These are phyloP conservation scores for Trichoderma semiorbis DNA, from an alignment of 2,329 filamentous ascomycete species.

Conservation along the genomic window DNA sequence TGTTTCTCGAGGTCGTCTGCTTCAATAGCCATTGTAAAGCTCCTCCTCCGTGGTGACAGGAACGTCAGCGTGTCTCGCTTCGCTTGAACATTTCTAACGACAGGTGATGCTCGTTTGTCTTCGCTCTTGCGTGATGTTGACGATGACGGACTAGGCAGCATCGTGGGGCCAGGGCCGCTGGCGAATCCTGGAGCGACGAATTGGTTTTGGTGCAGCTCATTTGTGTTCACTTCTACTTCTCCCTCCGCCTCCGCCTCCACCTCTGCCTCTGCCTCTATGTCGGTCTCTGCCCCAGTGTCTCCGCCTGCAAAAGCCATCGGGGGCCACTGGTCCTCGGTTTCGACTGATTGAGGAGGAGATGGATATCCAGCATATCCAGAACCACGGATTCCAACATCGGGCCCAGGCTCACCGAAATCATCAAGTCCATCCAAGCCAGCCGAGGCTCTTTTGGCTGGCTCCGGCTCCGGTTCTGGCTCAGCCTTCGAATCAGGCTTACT, in stretches of 20 bases:
- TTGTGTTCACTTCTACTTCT: neutral
- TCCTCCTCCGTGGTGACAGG: slow-evolving; percentile 43
- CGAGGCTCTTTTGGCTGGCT: neutral
- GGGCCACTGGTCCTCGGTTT: slow-evolving; percentile 27
- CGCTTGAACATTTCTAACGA: slow-evolving; percentile 47
- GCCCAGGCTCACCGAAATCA: slow-evolving; percentile 11
- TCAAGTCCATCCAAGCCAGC: neutral
- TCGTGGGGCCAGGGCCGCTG: slow-evolving; percentile 25
- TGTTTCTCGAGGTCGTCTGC: slow-evolving; percentile 21
- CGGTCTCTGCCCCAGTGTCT: neutral
- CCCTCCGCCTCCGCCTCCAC: slow-evolving; percentile 23
- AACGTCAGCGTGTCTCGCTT: slow-evolving; percentile 51
- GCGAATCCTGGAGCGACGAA: slow-evolving; percentile 27
- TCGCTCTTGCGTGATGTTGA: slow-evolving; percentile 41
- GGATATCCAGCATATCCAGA: slow-evolving; percentile 34
- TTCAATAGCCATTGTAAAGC: slow-evolving; percentile 43
- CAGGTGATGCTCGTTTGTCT: slow-evolving; percentile 40
- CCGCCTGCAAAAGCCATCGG: neutral
- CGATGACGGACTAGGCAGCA: slow-evolving; percentile 42
- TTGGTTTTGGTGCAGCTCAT: slow-evolving; percentile 15
- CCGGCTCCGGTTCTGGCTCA: neutral
- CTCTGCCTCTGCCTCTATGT: neutral
- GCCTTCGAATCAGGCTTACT: slow-evolving; percentile 29
- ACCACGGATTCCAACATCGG: slow-evolving; percentile 10
- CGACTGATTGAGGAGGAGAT: slow-evolving; percentile 38